phyloP scores from a whole-genome alignment of 129 eudicot species.

The Saussurea involucrata region DNA sequence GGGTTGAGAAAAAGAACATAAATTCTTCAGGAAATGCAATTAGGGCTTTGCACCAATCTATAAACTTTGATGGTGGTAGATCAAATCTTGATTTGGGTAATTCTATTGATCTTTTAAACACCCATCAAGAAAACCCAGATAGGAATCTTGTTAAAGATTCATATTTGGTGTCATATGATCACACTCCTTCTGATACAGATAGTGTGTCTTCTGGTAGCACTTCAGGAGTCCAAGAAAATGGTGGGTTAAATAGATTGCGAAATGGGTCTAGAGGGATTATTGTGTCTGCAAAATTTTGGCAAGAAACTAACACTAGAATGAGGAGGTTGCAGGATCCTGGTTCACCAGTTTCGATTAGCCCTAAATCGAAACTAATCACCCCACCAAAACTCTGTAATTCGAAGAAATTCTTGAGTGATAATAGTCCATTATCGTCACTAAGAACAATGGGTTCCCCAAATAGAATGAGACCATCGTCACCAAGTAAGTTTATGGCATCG shows the following conservation, averaged over 20 bases:
- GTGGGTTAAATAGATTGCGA: conserved; percentile 28
- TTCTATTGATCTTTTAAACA: conserved; percentile 32
- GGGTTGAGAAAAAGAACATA: conserved; percentile 27
- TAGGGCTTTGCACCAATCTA: conserved; percentile 44
- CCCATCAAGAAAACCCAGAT: conserved; percentile 22
- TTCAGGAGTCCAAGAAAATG: conserved; percentile 54
- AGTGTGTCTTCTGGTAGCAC: conserved; percentile 91
- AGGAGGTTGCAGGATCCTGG: conserved; percentile 84
- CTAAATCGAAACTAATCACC: conserved; percentile 44
- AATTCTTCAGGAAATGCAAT: conserved; percentile 51
- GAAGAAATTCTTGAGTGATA: conserved; percentile 44
- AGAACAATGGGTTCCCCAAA: conserved; percentile 67
- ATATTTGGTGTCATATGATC: conserved; percentile 42
- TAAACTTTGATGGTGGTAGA: conserved; percentile 51
- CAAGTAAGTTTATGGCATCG: conserved; percentile 57
- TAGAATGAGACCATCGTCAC: conserved; percentile 67
- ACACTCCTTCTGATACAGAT: conserved; percentile 74
- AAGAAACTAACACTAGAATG: conserved; percentile 74
- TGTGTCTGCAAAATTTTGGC: conserved; percentile 83
- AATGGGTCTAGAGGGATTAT: conserved; percentile 56
- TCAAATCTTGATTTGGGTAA: conserved; percentile 47
- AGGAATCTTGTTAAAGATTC: conserved; percentile 47
- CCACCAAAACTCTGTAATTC: conserved; percentile 44
- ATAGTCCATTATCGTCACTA: conserved; percentile 54
- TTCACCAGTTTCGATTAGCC: conserved; percentile 59